Evolutionary conservation across 352 stramenopile species (phyloP).

Genomic region (Globisporangium alternatum): DNA sequence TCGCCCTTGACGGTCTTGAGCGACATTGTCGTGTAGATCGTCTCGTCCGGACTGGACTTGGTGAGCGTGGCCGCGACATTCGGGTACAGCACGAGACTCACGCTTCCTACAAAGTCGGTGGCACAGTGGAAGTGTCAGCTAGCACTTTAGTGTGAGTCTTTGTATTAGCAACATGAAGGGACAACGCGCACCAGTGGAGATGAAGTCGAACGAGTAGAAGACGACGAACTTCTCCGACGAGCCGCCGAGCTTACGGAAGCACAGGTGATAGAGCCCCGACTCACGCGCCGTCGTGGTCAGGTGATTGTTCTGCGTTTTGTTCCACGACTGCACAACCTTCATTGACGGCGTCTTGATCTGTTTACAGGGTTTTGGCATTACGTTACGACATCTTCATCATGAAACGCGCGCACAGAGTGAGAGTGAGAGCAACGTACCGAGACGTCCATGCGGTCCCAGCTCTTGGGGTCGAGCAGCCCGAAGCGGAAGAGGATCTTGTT

Average conservation of each 20-base stretch:
- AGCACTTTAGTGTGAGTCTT: neutral
- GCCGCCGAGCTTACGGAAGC: slow-evolving; percentile 64
- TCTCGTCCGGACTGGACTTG: slow-evolving; percentile 37
- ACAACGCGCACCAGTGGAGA: slow-evolving; percentile 38
- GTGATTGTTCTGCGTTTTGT: slow-evolving; percentile 62
- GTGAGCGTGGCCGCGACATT: slow-evolving; percentile 61
- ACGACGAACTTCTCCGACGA: slow-evolving; percentile 52
- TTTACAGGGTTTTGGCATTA: neutral
- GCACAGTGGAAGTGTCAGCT: neutral
- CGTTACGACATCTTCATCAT: neutral
- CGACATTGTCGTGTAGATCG: slow-evolving; percentile 55
- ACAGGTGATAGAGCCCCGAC: slow-evolving; percentile 76
- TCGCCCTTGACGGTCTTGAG: slow-evolving; percentile 42
- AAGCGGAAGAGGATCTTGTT: slow-evolving; percentile 69
- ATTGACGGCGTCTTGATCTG: slow-evolving; percentile 58
- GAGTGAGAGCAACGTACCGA: slow-evolving; percentile 23
- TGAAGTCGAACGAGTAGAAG: slow-evolving; percentile 84
- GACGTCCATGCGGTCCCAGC: slow-evolving; percentile 53
- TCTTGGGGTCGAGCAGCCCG: slow-evolving; percentile 48
- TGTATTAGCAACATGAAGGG: neutral
- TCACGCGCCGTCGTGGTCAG: slow-evolving; percentile 53
- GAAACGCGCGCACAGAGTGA: neutral
- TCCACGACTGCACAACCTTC: slow-evolving; percentile 50
- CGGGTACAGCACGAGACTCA: slow-evolving; percentile 55
- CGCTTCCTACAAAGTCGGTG: slow-evolving; percentile 20